A percentile compares a stretch with the other conserved stretches of the same genome.
These are phyloP conservation scores for Amorphotheca resinae DNA, from an alignment of 495 filamentous ascomycete genomes.

Conservation along the genomic window DNA sequence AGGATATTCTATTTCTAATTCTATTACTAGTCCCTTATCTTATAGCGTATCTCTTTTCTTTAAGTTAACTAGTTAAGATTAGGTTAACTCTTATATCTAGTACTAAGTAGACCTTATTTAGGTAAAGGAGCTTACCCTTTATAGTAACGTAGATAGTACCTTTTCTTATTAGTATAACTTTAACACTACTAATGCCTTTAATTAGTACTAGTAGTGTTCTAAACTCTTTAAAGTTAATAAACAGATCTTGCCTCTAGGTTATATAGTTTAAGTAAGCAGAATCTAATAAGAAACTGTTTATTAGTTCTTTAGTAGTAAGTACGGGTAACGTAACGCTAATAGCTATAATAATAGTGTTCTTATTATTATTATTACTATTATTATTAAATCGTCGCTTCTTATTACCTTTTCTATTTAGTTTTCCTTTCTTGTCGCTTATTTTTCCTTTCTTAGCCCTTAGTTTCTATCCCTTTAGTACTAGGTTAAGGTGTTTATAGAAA, in stretches of 20 bases:
- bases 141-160: background rate
- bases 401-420: background rate
- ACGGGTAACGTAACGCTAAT: no score
- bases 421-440: background rate
- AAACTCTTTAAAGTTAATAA: background rate
- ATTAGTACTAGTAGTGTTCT: background rate
- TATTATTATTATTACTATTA: background rate
- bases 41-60: background rate
- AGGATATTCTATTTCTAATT: background rate
- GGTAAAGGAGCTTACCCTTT: background rate
- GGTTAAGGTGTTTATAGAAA: background rate
- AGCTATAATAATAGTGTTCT: background rate
- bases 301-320: no score
- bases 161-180: background rate
- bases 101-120: background rate
- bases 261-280: background rate
- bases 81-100: background rate
- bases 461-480: background rate
- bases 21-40: background rate
- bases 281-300: background rate
- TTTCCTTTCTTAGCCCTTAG: background rate
- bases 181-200: background rate
- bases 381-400: no score
- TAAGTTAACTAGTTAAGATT: background rate
- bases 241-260: background rate